phyloP scores from a whole-genome alignment of 352 stramenopile genomes.

The Phytophthora megakarya region DNA sequence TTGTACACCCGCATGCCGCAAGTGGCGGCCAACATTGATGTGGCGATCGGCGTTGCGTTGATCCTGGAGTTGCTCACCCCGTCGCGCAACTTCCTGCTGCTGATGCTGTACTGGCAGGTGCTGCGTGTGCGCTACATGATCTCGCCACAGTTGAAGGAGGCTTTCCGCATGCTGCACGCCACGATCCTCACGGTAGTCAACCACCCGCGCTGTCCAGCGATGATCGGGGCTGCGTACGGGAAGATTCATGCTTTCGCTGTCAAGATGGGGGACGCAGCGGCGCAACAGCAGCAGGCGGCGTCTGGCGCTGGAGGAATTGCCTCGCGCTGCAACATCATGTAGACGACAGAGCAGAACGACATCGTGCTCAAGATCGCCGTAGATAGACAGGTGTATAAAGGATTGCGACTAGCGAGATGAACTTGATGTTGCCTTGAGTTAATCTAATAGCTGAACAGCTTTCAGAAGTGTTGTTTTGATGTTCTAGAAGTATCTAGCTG shows the following conservation, averaged over 20 bases:
- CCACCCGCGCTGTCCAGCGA: slow-evolving; percentile 70
- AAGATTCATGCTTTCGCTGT: slow-evolving; percentile 73
- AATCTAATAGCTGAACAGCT: not conserved
- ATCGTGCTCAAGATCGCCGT: not conserved
- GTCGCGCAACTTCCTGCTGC: slow-evolving; percentile 84
- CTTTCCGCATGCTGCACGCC: slow-evolving; percentile 74
- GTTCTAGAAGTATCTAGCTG: no score
- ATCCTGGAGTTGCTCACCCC: slow-evolving; percentile 86
- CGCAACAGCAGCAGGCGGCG: slow-evolving; percentile 44
- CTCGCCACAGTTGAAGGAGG: slow-evolving; percentile 83
- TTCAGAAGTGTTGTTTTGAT: not conserved
- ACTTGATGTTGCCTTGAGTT: slow-evolving; percentile 12
- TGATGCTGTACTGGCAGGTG: slow-evolving; percentile 91
- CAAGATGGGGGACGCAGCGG: slow-evolving; percentile 69
- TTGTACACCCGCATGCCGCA: slow-evolving; percentile 83
- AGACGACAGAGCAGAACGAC: slow-evolving; percentile 22
- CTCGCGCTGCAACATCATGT: slow-evolving; percentile 78
- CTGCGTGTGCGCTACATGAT: slow-evolving; percentile 93
- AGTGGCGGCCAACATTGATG: slow-evolving; percentile 79
- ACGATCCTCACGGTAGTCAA: slow-evolving; percentile 61
- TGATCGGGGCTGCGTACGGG: slow-evolving; percentile 58
- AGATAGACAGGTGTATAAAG: slow-evolving; percentile 31
- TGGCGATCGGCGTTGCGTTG: slow-evolving; percentile 81
- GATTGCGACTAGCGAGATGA: slow-evolving; percentile 25
- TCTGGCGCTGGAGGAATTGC: slow-evolving; percentile 40